phyloP scores from a whole-genome alignment of 2,329 filamentous ascomycete species.

The Fusarium brachygibbosum region DNA sequence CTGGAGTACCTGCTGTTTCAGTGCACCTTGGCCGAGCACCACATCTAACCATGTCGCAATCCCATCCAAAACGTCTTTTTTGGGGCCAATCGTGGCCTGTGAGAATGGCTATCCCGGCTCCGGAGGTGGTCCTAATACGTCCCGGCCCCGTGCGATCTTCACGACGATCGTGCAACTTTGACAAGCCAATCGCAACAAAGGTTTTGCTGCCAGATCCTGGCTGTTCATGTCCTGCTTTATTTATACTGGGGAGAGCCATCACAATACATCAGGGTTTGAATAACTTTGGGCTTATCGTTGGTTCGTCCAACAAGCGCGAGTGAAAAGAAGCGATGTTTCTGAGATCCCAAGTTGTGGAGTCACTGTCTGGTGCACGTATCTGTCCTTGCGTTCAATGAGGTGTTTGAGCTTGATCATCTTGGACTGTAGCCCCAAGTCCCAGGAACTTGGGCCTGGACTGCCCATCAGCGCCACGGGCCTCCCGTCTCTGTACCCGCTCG shows the following conservation, averaged over 20 bases:
- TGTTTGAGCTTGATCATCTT: constrained; percentile 33
- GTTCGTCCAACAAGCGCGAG: constrained; percentile 18
- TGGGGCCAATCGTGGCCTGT: constrained; percentile 37
- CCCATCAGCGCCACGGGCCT: constrained; percentile 45
- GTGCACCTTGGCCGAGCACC: constrained; percentile 30
- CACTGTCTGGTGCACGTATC: background rate
- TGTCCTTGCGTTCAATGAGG: constrained; percentile 26
- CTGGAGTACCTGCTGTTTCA: constrained; percentile 34
- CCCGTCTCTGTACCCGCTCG: constrained; percentile 47
- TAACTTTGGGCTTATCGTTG: constrained; percentile 17
- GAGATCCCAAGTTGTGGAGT: constrained; percentile 9
- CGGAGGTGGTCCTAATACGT: constrained; percentile 47
- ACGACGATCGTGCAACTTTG: constrained; percentile 48
- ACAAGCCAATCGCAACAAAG: constrained; percentile 54
- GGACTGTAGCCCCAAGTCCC: constrained; percentile 36
- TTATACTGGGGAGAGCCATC: constrained; percentile 25
- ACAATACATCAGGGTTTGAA: constrained; percentile 12
- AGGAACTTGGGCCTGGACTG: constrained; percentile 49
- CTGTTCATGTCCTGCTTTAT: constrained; percentile 20
- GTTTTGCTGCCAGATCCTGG: constrained; percentile 45
- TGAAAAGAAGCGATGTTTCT: constrained; percentile 2
- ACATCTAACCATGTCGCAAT: constrained; percentile 27
- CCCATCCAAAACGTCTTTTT: constrained; percentile 31
- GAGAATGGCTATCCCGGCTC: constrained; percentile 37
- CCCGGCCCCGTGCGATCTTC: constrained; percentile 48